Evolutionary conservation across 2,329 filamentous ascomycete genomes (phyloP), one percentile per base, ranked within the genome.

Genomic region (Penicillium sp.): DNA sequence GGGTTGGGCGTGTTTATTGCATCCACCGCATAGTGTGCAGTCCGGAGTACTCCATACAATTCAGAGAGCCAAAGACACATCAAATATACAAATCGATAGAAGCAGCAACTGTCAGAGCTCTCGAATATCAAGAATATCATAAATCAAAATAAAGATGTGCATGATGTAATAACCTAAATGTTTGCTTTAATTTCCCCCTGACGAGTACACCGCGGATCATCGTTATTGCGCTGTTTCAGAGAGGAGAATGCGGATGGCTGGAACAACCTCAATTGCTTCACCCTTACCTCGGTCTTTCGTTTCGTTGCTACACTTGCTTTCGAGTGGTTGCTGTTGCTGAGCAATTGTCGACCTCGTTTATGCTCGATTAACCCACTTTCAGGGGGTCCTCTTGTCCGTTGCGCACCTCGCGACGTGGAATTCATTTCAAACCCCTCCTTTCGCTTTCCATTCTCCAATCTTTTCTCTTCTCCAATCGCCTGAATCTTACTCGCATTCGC

Each of bases 191-290:
- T 42, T 47, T 32, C 32, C 50, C 51, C 46, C 46, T 61, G 60
- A 56, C 53, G 42, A 52, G 63, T 60, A 60, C 64, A 59, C 29
- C 56, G 64, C 67, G 68, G 68, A 63, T 46, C 14, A 68, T 65
- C 18, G n/a, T 67, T 69, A 44, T 55, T 58, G 56, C 67, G 64
- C 56, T 56, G 58, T 63, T 57, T 61, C 55, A 57, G 54, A 39
- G 44, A 48, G 45, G 43, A 55, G 34, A 53, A 55, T 53, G 43
- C 46, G 39, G 45, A 54, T 53, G 56, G 58, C 58, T 59, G 55
- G 55, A 53, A 50, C 39, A 36, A 38, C 47, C 45, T 50, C 43
- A 50, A 13, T 53, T 34, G 40, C 51, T 56, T 48, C 48, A 56
- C 52, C 57, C 57, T 57, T 56, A 32, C 52, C 39, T 47, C 39